These are phyloP conservation scores for Zygosaccharomyces lentus DNA, from an alignment of 805 yeast species.

Conservation along the genomic window DNA sequence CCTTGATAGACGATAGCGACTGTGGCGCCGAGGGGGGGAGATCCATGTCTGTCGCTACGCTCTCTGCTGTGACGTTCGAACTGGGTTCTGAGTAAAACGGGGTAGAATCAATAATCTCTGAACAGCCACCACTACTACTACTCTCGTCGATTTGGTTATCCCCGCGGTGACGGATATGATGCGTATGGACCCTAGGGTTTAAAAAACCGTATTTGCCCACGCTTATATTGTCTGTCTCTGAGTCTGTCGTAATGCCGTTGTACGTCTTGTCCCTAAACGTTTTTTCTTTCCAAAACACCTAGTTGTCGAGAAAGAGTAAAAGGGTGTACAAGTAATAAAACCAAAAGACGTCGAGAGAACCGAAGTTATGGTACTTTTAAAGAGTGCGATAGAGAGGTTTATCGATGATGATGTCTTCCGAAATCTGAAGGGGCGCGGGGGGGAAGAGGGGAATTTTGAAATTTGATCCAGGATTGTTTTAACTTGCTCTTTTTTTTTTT, in stretches of 20 bases:
- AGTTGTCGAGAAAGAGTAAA: not conserved
- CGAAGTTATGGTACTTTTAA: not conserved
- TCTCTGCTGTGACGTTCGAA: conserved; percentile 10
- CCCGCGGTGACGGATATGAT: not conserved
- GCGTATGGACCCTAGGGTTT: not conserved
- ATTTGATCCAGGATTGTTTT: not conserved
- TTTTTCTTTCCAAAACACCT: conserved; percentile 1
- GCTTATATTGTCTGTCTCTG: not conserved
- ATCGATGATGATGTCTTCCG: not conserved
- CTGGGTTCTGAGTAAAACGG: conserved; percentile 11
- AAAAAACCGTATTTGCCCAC: not conserved
- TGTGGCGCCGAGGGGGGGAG: conserved; percentile 8
- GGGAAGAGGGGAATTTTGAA: not conserved
- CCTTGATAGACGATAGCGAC: conserved; percentile 8
- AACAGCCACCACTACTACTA: not conserved
- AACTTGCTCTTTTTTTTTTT: not conserved
- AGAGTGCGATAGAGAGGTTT: not conserved
- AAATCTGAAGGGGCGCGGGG: not conserved
- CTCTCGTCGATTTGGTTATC: not conserved
- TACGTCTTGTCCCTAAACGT: not conserved
- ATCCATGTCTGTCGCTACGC: conserved; percentile 12
- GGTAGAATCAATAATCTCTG: not conserved
- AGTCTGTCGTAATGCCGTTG: not conserved
- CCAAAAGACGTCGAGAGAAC: not conserved
- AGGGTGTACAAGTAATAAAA: not conserved